These are phyloP conservation scores for Penicillium sclerotigenum DNA, from an alignment of 2,329 filamentous ascomycete species.

Conservation along the genomic window DNA sequence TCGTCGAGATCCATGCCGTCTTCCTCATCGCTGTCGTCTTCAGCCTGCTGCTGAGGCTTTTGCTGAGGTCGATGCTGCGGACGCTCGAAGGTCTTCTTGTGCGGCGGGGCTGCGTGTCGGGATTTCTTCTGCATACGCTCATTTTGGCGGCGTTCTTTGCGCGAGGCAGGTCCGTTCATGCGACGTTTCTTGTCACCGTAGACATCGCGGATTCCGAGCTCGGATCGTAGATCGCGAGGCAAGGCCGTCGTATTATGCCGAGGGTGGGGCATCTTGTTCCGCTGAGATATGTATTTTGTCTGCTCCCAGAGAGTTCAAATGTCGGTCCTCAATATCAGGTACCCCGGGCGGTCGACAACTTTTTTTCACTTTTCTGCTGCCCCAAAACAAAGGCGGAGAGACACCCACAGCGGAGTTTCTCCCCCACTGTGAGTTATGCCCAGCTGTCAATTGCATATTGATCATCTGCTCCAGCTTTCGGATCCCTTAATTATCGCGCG, in stretches of 20 bases:
- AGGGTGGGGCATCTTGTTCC: conserved; percentile 30
- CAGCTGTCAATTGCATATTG: conserved; percentile 14
- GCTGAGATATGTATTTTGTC: not conserved
- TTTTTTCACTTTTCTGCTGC: conserved; percentile 28
- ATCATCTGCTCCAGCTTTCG: conserved; percentile 8
- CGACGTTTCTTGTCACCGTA: conserved; percentile 34
- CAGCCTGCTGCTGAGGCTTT: conserved; percentile 9
- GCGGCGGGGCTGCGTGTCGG: conserved; percentile 30
- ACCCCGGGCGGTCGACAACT: conserved; percentile 20
- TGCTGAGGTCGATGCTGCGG: conserved; percentile 14
- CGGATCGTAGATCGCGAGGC: conserved; percentile 38
- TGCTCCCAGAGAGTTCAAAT: not conserved
- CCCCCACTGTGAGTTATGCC: conserved; percentile 15
- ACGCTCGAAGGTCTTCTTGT: conserved; percentile 15
- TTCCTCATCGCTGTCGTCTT: conserved; percentile 24
- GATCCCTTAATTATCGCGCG: conserved; percentile 3
- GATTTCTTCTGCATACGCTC: conserved; percentile 62
- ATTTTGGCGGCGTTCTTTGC: conserved; percentile 67
- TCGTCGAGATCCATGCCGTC: conserved; percentile 19
- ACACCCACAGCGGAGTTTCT: conserved; percentile 25
- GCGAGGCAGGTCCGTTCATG: conserved; percentile 33
- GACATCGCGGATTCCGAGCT: conserved; percentile 41
- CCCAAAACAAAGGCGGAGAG: conserved; percentile 19
- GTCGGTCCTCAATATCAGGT: not conserved
- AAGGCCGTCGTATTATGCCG: conserved; percentile 44